Percentiles rank a stretch among this genome's conserved stretches.
Conservation (phyloP, 768 basidiomycete genomes). For the Xerocomellus dryophilus region DNA sequence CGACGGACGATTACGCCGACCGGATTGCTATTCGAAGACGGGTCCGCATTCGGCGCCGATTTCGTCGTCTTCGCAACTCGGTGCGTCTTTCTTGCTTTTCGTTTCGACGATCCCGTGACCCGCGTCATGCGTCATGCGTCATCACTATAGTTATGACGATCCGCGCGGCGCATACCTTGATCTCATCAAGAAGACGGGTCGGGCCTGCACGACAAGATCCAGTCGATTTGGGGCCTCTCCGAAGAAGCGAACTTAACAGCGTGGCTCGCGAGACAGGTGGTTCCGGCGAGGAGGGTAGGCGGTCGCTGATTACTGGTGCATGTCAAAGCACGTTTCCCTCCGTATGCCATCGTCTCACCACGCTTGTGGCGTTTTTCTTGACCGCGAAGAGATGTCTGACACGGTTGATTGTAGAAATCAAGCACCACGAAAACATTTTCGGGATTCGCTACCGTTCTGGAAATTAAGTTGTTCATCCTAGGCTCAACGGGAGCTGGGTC, state of each 20-base stretch:
- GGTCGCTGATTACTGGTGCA: constrained; percentile 44
- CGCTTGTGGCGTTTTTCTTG: not conserved
- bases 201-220: not conserved
- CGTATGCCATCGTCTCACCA: constrained; percentile 41
- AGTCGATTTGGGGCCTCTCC: constrained; percentile 23
- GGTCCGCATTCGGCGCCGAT: constrained; percentile 41
- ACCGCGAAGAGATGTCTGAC: not conserved
- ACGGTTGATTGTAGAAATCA: not conserved
- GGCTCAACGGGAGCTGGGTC: not conserved
- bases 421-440: too few relatives aligned
- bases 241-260: constrained; percentile 22
- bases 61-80: constrained; percentile 25
- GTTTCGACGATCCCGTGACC: not conserved
- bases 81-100: not conserved
- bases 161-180: not conserved
- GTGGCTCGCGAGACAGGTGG: constrained; percentile 48
- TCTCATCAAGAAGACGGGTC: not conserved
- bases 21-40: constrained; percentile 13
- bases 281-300: constrained; percentile 10
- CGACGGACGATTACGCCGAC: constrained; percentile 26
- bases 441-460: not conserved
- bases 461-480: not conserved
- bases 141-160: constrained; percentile 9
- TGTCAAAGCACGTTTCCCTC: constrained; percentile 61
- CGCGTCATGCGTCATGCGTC: not conserved